Conservation (phyloP, 2,329 filamentous ascomycete genomes). For the Fusarium fujikuroi region DNA sequence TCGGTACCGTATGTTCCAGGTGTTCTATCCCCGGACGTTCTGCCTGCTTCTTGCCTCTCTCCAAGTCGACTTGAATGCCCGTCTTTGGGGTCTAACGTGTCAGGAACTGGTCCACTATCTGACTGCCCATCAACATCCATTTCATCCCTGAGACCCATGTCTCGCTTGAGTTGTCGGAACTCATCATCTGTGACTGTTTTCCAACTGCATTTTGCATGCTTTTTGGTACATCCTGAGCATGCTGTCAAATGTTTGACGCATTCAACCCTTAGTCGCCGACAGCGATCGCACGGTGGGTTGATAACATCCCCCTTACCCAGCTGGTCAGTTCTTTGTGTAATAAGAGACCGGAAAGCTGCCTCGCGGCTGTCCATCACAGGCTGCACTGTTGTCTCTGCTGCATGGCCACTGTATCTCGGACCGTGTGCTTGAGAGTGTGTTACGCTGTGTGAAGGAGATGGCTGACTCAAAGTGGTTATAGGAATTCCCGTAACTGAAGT, state of each 20-base stretch:
- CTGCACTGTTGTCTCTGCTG: constrained; percentile 42
- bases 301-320: constrained; percentile 79
- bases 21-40: constrained; percentile 35
- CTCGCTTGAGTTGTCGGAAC: constrained; percentile 46
- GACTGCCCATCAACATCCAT: constrained; percentile 30
- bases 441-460: constrained; percentile 43
- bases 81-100: constrained; percentile 27
- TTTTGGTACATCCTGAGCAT: constrained; percentile 88
- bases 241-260: constrained; percentile 89
- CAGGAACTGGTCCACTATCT: constrained; percentile 23
- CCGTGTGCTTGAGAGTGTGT: constrained; percentile 33
- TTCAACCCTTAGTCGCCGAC: constrained; percentile 80
- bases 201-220: constrained; percentile 91
- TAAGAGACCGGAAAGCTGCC: constrained; percentile 61
- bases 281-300: constrained; percentile 85
- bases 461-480: constrained; percentile 37
- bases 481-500: constrained; percentile 44
- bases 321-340: constrained; percentile 80
- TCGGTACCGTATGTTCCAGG: constrained; percentile 35
- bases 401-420: constrained; percentile 29
- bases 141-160: constrained; percentile 41
- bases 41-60: constrained; percentile 28
- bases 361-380: constrained; percentile 43
- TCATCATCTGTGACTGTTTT: constrained; percentile 82
- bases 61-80: constrained; percentile 12